Conservation (phyloP, 176 grass and related monocot species). For the Carex scoparia region DNA sequence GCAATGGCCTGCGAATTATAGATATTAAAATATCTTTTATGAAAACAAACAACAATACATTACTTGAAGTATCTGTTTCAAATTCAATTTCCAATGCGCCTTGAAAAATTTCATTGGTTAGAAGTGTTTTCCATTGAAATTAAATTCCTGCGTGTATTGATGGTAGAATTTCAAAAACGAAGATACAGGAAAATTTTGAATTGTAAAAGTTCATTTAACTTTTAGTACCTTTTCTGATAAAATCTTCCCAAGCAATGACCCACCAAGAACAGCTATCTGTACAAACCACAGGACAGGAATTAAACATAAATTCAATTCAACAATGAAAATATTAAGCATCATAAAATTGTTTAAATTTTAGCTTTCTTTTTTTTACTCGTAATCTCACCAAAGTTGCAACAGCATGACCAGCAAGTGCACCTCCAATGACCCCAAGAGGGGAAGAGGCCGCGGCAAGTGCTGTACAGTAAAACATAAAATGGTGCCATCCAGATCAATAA, state of each 20-base stretch:
- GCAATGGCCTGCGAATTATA: slow-evolving; percentile 61
- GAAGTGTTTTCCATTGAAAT: neutral
- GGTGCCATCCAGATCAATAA: neutral
- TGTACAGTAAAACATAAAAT: slow-evolving; percentile 31
- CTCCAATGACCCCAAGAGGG: slow-evolving; percentile 87
- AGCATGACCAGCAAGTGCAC: slow-evolving; percentile 82
- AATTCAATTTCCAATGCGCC: neutral
- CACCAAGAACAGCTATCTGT: slow-evolving; percentile 92
- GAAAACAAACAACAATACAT: slow-evolving; percentile 8
- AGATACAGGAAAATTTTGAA: neutral
- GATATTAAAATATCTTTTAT: neutral
- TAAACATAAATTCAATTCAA: neutral
- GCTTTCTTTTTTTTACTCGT: neutral
- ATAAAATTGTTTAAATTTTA: neutral
- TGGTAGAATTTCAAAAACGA: neutral
- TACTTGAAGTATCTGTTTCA: neutral
- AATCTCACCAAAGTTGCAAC: slow-evolving; percentile 85
- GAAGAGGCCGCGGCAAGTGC: slow-evolving; percentile 96
- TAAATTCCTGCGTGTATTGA: neutral
- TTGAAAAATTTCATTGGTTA: neutral
- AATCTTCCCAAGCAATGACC: slow-evolving; percentile 88
- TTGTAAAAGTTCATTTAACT: neutral
- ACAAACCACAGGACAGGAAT: neutral
- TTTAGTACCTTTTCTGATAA: slow-evolving; percentile 79
- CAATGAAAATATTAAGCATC: neutral